A percentile compares a stretch with the other conserved stretches of the same genome.
phyloP scores from a whole-genome alignment of 805 yeast genomes.

The Metschnikowia dekortorum region DNA sequence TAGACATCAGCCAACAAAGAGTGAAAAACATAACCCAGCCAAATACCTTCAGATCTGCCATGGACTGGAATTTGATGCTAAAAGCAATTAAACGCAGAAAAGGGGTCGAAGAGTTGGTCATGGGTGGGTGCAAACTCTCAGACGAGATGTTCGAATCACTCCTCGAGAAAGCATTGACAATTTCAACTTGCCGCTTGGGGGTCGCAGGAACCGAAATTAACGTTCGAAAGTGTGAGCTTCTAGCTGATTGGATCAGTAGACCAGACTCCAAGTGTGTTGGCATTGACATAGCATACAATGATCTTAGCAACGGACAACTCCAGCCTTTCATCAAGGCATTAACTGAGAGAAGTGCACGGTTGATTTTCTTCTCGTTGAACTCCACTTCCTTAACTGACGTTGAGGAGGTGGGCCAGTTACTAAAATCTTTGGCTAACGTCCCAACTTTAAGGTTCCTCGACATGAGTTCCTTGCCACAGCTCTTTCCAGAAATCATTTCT shows the following conservation, averaged over 20 bases:
- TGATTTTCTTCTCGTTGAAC: constrained; percentile 50
- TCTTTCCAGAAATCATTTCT: constrained; percentile 50
- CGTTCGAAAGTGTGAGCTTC: constrained; percentile 33
- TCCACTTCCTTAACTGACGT: constrained; percentile 45
- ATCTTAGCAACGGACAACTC: constrained; percentile 44
- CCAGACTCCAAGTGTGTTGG: constrained; percentile 47
- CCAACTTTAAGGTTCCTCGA: constrained; percentile 47
- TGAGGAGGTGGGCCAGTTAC: constrained; percentile 32
- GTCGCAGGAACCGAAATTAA: constrained; percentile 50
- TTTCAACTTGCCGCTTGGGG: constrained; percentile 48
- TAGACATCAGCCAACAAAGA: constrained; percentile 56
- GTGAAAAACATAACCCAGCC: constrained; percentile 43
- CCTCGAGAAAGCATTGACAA: constrained; percentile 36
- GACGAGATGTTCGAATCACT: constrained; percentile 39
- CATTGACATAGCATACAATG: constrained; percentile 53
- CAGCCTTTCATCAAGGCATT: constrained; percentile 44
- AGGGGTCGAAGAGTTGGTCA: constrained; percentile 55
- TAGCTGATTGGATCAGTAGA: constrained; percentile 46
- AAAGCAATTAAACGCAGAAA: constrained; percentile 40
- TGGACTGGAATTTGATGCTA: constrained; percentile 52
- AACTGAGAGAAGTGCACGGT: constrained; percentile 27
- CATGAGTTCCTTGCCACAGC: constrained; percentile 47
- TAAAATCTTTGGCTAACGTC: constrained; percentile 35
- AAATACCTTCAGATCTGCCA: constrained; percentile 35
- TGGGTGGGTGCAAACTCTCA: constrained; percentile 51